Percentiles rank a stretch among this genome's conserved stretches.
These are phyloP conservation scores for Fusarium tricinctum DNA, from an alignment of 2,329 filamentous ascomycete species.

Conservation along the genomic window DNA sequence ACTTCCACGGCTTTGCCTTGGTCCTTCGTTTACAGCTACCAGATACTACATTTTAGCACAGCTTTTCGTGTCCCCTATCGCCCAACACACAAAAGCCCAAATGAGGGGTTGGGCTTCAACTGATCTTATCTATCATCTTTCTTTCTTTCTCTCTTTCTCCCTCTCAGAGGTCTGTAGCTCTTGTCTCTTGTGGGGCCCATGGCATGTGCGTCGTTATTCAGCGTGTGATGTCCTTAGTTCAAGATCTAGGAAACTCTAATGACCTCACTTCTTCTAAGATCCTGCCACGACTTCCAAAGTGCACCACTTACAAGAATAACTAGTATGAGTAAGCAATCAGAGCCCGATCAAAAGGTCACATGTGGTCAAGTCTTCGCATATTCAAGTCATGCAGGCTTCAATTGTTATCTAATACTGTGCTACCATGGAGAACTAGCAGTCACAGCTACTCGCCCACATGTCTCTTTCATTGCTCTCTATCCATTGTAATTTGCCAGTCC, in stretches of 20 bases:
- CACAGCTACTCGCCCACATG: conserved; percentile 43
- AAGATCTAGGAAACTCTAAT: conserved; percentile 25
- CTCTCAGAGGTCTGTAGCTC: background rate
- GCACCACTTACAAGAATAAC: background rate
- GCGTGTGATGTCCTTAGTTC: conserved; percentile 11
- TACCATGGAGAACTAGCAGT: conserved; percentile 42
- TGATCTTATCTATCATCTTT: background rate
- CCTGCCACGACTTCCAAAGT: background rate
- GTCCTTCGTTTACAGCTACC: background rate
- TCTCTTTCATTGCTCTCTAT: conserved; percentile 33
- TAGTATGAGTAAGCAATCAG: background rate
- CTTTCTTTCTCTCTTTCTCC: fast-evolving
- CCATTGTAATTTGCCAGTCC: conserved; percentile 18
- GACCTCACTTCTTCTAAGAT: background rate
- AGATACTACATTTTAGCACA: background rate
- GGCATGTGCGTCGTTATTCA: background rate
- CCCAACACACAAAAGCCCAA: background rate
- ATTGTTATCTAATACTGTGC: conserved; percentile 45
- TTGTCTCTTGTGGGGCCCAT: background rate
- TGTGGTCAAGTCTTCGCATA: background rate
- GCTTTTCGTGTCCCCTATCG: background rate
- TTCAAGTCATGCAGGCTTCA: conserved; percentile 47
- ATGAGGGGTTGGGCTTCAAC: conserved; percentile 13
- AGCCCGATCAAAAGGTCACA: conserved; percentile 4
- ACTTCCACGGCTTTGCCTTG: background rate